Evolutionary conservation across 495 filamentous ascomycete species (phyloP).

Genomic region (Hypomontagnella monticulosa): DNA sequence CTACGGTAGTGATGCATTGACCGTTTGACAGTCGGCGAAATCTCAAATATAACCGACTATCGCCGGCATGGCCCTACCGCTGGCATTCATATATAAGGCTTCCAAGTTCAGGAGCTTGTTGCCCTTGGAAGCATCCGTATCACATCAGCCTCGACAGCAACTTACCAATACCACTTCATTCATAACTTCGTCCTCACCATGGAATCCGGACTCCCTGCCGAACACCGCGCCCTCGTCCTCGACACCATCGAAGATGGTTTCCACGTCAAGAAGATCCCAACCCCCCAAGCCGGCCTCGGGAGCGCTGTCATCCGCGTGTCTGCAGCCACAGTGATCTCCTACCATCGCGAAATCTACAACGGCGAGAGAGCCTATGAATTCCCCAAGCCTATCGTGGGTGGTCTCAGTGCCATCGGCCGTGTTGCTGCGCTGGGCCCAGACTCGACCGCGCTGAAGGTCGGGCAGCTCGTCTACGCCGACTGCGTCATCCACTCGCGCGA

Average conservation of each 20-base stretch:
- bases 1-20: not conserved
- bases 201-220: slow-evolving; percentile 34
- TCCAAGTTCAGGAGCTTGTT: not conserved
- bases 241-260: slow-evolving; percentile 34
- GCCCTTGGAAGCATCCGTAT: not conserved
- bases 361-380: slow-evolving; percentile 44
- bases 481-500: slow-evolving; percentile 56
- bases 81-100: slow-evolving; percentile 1
- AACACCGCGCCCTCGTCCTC: slow-evolving; percentile 46
- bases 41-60: slow-evolving; percentile 20
- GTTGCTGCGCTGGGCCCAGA: slow-evolving; percentile 58
- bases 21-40: slow-evolving; percentile 5
- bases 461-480: slow-evolving; percentile 60
- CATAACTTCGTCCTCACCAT: slow-evolving; percentile 20
- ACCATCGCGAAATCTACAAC: slow-evolving; percentile 47
- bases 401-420: slow-evolving; percentile 56
- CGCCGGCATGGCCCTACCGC: not conserved
- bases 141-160: not conserved
- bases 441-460: slow-evolving; percentile 49
- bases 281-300: slow-evolving; percentile 43
- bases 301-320: slow-evolving; percentile 47
- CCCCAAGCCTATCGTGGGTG: slow-evolving; percentile 40
- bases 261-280: slow-evolving; percentile 46
- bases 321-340: slow-evolving; percentile 42
- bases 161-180: not conserved